These are phyloP conservation scores for Coemansia sp. DNA, from an alignment of 192 early-diverging fungal genomes.

Conservation along the genomic window DNA sequence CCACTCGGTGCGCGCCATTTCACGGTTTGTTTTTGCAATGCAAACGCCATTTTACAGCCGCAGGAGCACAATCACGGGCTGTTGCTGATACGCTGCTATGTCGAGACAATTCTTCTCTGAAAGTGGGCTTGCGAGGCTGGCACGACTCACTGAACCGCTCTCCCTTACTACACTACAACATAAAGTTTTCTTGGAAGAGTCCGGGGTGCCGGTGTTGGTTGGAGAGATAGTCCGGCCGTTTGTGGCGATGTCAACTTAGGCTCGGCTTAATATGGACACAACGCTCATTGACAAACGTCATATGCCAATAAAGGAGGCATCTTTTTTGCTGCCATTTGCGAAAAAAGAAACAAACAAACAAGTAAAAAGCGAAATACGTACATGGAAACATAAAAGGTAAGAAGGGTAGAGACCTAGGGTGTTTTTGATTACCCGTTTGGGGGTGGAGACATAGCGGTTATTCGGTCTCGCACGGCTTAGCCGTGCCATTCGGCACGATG, in stretches of 20 bases:
- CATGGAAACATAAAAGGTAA: conserved; percentile 5
- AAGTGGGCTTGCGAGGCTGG: not conserved
- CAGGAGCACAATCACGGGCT: not conserved
- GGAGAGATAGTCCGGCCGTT: not conserved
- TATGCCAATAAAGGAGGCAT: not conserved
- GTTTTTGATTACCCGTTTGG: not conserved
- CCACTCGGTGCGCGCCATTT: not conserved
- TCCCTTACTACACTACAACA: not conserved
- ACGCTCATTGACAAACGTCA: not conserved
- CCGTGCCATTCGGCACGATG: conserved; percentile 60
- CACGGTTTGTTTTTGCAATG: conserved; percentile 7
- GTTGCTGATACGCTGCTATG: not conserved
- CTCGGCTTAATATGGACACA: not conserved
- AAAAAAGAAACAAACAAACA: not conserved
- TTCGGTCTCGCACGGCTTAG: conserved; percentile 25
- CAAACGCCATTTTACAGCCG: not conserved
- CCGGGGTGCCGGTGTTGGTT: not conserved
- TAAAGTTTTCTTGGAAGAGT: not conserved
- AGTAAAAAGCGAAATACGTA: not conserved
- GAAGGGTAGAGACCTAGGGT: not conserved
- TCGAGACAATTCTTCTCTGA: not conserved
- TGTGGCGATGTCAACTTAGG: not conserved
- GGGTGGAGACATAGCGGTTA: not conserved
- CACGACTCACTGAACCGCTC: not conserved
- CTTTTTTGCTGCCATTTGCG: not conserved